Conservation (phyloP, 345 rosid genomes). For the Euphorbia lathyris region DNA sequence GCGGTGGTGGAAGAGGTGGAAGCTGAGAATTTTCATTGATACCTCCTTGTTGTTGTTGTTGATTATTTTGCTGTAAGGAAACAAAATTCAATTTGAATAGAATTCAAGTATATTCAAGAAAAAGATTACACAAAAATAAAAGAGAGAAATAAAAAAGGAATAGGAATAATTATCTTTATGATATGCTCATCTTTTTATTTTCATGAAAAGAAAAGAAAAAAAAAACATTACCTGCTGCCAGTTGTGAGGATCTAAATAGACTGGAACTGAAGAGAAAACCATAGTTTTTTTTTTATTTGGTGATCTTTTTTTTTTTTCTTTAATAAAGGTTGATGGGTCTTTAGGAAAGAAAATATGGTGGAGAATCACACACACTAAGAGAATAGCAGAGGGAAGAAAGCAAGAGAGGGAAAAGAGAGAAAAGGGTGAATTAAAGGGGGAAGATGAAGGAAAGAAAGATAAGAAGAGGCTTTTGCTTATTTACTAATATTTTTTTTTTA, state of each 20-base stretch:
- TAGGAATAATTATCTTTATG: slow-evolving; percentile 53
- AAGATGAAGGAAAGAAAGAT: slow-evolving; percentile 16
- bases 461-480: slow-evolving; percentile 30
- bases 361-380: slow-evolving; percentile 58
- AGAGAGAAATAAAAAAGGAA: slow-evolving; percentile 20
- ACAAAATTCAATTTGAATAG: slow-evolving; percentile 1
- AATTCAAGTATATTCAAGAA: slow-evolving; percentile 48
- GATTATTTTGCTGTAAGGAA: slow-evolving; percentile 35
- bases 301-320: slow-evolving; percentile 35
- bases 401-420: slow-evolving; percentile 31
- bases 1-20: slow-evolving; percentile 40
- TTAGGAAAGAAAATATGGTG: slow-evolving; percentile 52
- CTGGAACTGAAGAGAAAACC: slow-evolving; percentile 67
- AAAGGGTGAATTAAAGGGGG: slow-evolving; percentile 22
- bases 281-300: slow-evolving; percentile 32
- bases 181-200: slow-evolving; percentile 17
- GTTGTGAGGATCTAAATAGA: slow-evolving; percentile 62
- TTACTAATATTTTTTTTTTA: slow-evolving; percentile 28
- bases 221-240: slow-evolving; percentile 66
- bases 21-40: slow-evolving; percentile 39
- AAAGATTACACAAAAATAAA: slow-evolving; percentile 26
- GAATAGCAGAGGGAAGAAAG: slow-evolving; percentile 47
- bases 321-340: slow-evolving; percentile 64
- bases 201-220: slow-evolving; percentile 15
- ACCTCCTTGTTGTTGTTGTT: slow-evolving; percentile 17